These are phyloP conservation scores for Fusarium lyarnte DNA, from an alignment of 2,329 filamentous ascomycete genomes.

Conservation along the genomic window DNA sequence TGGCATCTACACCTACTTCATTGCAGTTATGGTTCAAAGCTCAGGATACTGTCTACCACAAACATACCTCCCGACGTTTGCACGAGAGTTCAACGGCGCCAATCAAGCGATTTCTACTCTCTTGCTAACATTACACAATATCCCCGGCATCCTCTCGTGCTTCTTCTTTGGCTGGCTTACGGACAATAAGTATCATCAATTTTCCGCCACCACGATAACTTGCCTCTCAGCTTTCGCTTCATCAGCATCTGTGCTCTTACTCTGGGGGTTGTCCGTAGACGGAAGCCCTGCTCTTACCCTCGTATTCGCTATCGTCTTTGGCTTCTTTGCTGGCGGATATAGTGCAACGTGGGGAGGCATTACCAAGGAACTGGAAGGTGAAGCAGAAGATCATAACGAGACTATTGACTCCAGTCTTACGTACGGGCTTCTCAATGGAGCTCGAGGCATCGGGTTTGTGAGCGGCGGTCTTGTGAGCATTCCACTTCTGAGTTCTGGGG, in stretches of 20 bases:
- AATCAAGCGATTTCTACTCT: neutral
- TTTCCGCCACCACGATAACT: neutral
- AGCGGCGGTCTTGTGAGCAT: neutral
- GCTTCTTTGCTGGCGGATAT: neutral
- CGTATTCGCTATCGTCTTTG: neutral
- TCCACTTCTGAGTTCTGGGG: neutral
- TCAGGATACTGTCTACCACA: neutral
- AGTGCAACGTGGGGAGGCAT: neutral
- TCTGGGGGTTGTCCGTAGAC: neutral
- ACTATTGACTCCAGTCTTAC: neutral
- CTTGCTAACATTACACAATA: neutral
- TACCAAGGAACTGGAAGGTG: neutral
- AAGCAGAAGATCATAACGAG: neutral
- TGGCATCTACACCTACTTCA: neutral
- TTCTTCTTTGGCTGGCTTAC: neutral
- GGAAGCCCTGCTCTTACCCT: neutral
- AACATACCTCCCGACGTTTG: neutral
- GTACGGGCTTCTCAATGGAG: neutral
- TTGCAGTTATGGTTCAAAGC: neutral
- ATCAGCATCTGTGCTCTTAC: neutral
- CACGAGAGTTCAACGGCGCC: neutral
- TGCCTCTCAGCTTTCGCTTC: neutral
- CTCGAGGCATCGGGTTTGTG: neutral
- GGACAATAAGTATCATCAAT: neutral
- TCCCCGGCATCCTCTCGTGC: neutral